Base-by-base conservation (phyloP, 768 basidiomycete genomes). In the Cystofilobasidium capitatum region DNA sequence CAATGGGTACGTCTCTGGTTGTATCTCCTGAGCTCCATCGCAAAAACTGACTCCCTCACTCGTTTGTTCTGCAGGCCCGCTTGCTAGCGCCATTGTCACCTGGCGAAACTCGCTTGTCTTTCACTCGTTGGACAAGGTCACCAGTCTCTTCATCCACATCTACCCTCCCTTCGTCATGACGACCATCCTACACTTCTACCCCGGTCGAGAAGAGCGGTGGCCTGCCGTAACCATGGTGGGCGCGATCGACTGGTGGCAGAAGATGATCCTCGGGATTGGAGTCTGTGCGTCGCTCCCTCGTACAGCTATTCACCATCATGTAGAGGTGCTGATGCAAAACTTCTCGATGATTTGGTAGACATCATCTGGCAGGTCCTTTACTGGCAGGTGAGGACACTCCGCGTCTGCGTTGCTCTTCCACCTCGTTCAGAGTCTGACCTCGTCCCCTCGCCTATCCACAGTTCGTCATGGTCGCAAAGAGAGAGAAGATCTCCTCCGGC, bases 101-200 rank as follows among this genome's bases (percentile, higher is more conserved):
- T 99, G 96, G 96, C 83, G 96, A 69, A 99, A 99, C 74, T 93
- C 90, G 71, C 84, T 99, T 29, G 96, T 99, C 3, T 99, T 99
- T 79, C 96, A 99, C 74, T 92, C 94, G 73, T 82, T 85, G 64
- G 96, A 99, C 77, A 98, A 98, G 77, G 72, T 97, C 74, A 97
- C 89, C 22, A 91, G 88, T 13, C 79, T 99, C 31, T 98, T 93
- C 79, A 84, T 99, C 37, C 96, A 99, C 75, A 87, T 98, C 65
- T 97, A 68, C 40, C 66, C 66, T 14, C 90, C 96, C 0, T 84
- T 94, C 70, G 85, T 87, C 3, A 89, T 99, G 72, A 92, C 90
- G 17, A 87, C 92, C 29, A 91, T 98, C 64, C 61, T 91, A 24
- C 94, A 98, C 76, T 90, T 86, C 77, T 96, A 96, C 77, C 88